Percentiles rank a stretch among this genome's conserved stretches.
Conservation (phyloP, 2,329 filamentous ascomycete species). For the Huntiella savannae region DNA sequence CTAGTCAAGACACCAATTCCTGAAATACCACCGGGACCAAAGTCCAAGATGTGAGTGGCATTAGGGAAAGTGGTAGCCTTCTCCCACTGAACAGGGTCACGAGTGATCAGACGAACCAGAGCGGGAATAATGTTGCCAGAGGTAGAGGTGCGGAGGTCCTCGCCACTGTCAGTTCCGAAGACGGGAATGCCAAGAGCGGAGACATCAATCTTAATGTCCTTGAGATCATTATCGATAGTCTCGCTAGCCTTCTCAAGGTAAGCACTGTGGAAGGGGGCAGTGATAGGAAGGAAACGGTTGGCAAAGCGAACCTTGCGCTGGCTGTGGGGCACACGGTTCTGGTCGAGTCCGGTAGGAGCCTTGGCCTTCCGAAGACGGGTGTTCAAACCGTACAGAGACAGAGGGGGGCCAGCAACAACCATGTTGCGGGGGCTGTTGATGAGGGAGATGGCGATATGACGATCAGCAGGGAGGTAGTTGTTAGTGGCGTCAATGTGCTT, state of each 20-base stretch:
- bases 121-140: constrained; percentile 67
- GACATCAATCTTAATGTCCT: constrained; percentile 57
- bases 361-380: constrained; percentile 90
- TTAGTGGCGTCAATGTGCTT: constrained; percentile 95
- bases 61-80: constrained; percentile 76
- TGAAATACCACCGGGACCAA: constrained; percentile 90
- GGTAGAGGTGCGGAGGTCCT: constrained; percentile 55
- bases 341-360: constrained; percentile 89
- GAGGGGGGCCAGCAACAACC: constrained; percentile 87
- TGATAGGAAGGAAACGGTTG: constrained; percentile 93
- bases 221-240: constrained; percentile 72
- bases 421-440: constrained; percentile 95
- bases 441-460: constrained; percentile 86
- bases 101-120: constrained; percentile 81
- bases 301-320: constrained; percentile 92
- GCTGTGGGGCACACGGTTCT: constrained; percentile 83
- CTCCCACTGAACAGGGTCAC: constrained; percentile 91
- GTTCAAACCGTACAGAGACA: constrained; percentile 91
- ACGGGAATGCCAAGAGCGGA: constrained; percentile 64
- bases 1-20: constrained; percentile 91
- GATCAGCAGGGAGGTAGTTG: constrained; percentile 78
- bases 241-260: constrained; percentile 70
- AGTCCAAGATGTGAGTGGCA: constrained; percentile 89
- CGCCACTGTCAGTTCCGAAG: constrained; percentile 74
- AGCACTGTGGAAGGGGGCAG: constrained; percentile 93